Evolutionary conservation across 208 protist species (phyloP).

Genomic region (Leishmania mexicana): DNA sequence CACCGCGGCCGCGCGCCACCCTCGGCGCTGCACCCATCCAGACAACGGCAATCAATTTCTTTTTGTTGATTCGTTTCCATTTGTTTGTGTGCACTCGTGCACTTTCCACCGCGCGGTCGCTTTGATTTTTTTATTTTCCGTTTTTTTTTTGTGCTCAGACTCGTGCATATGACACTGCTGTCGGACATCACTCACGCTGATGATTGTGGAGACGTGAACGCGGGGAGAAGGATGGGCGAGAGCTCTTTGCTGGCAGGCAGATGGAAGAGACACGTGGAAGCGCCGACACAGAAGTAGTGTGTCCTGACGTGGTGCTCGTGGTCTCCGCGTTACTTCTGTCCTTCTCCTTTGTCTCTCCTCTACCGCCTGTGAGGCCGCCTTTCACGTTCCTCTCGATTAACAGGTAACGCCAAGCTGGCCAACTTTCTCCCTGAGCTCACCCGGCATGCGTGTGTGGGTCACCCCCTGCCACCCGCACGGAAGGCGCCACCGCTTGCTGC

Average conservation of each 20-base stretch:
- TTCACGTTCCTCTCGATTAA: neutral
- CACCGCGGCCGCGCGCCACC: no score
- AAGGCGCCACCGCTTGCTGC: constrained; percentile 33
- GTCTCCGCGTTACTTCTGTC: neutral
- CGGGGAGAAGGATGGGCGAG: neutral
- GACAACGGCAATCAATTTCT: neutral
- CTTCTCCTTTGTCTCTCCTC: neutral
- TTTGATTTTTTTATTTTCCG: neutral
- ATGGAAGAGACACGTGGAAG: no score
- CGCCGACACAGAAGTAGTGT: no score
- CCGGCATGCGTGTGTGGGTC: neutral
- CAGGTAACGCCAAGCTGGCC: neutral
- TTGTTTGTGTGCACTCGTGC: neutral
- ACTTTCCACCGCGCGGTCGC: neutral
- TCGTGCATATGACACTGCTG: neutral
- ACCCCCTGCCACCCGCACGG: neutral
- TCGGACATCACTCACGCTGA: neutral
- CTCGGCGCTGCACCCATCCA: no score
- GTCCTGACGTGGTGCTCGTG: neutral
- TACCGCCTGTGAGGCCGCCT: neutral
- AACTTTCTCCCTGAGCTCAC: neutral
- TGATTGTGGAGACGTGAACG: neutral
- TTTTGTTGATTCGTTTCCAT: neutral
- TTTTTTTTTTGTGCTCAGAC: neutral
- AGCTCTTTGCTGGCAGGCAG: neutral